Conservation (phyloP, 306 rosid species). For the Cicer pinnatifidum region DNA sequence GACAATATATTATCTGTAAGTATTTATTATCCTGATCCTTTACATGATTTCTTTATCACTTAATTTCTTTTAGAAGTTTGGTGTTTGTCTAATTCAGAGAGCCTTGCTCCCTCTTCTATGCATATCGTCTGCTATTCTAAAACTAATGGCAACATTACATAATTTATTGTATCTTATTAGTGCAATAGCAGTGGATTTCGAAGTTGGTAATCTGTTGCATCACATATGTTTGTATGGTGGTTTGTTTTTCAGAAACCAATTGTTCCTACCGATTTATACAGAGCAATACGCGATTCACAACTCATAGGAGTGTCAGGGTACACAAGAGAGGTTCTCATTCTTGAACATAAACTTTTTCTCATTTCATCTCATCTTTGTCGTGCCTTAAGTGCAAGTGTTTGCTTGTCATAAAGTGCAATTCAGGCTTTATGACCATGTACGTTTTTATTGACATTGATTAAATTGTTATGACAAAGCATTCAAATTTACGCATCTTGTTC, state of each 20-base stretch:
- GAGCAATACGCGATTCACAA: constrained; percentile 88
- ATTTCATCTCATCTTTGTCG: not conserved
- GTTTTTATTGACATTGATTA: constrained; percentile 10
- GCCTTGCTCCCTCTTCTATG: constrained; percentile 3
- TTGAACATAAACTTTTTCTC: constrained; percentile 26
- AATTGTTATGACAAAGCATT: not conserved
- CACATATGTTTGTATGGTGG: constrained; percentile 29
- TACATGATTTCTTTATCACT: constrained; percentile 1
- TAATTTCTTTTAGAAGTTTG: constrained; percentile 1
- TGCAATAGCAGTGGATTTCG: constrained; percentile 22
- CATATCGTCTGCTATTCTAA: not conserved
- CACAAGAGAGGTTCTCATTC: constrained; percentile 82
- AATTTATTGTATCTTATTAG: not conserved
- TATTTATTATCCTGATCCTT: constrained; percentile 30
- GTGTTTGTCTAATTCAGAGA: constrained; percentile 24
- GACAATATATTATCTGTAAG: constrained; percentile 83
- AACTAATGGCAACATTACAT: not conserved
- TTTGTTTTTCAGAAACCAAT: constrained; percentile 81
- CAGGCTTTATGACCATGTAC: constrained; percentile 4
- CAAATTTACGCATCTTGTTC: constrained; percentile 13
- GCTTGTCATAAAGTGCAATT: constrained; percentile 9
- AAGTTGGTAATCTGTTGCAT: not conserved
- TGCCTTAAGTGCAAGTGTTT: constrained; percentile 11
- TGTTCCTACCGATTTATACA: constrained; percentile 72
- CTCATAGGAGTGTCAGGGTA: constrained; percentile 89